Evolutionary conservation across 2,329 filamentous ascomycete species (phyloP), one percentile per base, ranked within the genome.

Genomic region (Exophiala spinifera): DNA sequence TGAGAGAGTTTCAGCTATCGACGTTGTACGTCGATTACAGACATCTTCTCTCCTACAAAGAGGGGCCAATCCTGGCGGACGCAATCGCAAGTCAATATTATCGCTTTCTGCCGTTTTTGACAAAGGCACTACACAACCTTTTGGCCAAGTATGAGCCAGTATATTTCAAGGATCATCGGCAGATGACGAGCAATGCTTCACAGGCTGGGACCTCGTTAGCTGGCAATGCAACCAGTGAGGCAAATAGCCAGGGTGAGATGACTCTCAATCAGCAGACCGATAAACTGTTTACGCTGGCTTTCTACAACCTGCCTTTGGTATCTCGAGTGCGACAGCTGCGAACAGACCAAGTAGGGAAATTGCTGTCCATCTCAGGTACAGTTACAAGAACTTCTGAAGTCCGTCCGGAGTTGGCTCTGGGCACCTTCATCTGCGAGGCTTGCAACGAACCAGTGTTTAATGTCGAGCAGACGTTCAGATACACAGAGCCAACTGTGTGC

Each of bases 311-410:
- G 23, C 89, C 91, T 0, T 79, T 96, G 1, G 88, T 96, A 13
- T 94, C 90, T 1, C 81, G 91, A 61, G 83, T 96, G 53, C 88
- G 91, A 56, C 86, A 90, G 65, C 77, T 99, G 59, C 86, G 94
- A 28, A 95, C 94, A 21, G 81, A 84, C 59, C 91, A 96, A 64
- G 95, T 99, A 64, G 94, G 94, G 50, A 89, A 92, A 68, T 81
- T 99, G 40, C 83, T 96, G 4, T 96, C 94, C 10, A 95, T 99
- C 63, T 99, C 94, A 6, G 94, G 94, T 45, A 99, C 94, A 0
- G 92, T 96, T 23, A 99, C 94, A 1, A 83, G 94, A 69, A 99
- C 94, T 4, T 99, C 94, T 8, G 94, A 99, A 77, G 94, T 99
- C 20, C 84, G 94, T 31, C 94, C 94, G 0, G 94, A 99, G 72